Conservation (phyloP, 306 rosid species). For the Ormosia emarginata region DNA sequence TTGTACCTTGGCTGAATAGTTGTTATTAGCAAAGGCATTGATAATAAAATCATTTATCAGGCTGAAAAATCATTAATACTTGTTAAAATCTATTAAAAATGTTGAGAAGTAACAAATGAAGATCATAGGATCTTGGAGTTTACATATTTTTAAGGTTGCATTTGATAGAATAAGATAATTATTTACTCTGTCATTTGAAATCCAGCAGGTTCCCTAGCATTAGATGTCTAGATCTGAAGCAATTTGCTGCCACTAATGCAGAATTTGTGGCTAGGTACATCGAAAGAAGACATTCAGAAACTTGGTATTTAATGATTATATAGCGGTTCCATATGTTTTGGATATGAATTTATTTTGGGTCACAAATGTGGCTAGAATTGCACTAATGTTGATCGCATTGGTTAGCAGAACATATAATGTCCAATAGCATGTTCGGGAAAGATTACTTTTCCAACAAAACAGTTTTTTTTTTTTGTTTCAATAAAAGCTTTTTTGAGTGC, state of each 20-base stretch:
- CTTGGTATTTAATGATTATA: neutral
- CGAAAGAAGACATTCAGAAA: neutral
- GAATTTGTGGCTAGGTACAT: neutral
- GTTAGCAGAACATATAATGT: neutral
- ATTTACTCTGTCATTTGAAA: neutral
- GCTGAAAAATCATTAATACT: neutral
- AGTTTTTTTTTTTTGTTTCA: neutral
- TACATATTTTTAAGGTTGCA: neutral
- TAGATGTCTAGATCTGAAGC: neutral
- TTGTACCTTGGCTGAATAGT: neutral
- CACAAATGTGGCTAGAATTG: neutral
- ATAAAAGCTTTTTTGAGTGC: too few species aligned
- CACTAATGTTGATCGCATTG: neutral
- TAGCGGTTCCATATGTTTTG: neutral
- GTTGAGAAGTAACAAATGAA: neutral
- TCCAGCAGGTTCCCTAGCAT: neutral
- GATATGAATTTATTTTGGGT: neutral
- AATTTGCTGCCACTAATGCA: neutral
- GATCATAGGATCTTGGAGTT: neutral
- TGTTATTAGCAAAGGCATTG: neutral
- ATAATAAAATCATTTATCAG: neutral
- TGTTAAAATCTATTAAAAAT: neutral
- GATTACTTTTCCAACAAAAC: too few species aligned
- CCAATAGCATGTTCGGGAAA: too few species aligned
- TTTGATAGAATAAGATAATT: neutral